Evolutionary conservation across 257 asterid species (phyloP), one percentile per base, ranked within the genome.

Genomic region (Haberlea rhodopensis): DNA sequence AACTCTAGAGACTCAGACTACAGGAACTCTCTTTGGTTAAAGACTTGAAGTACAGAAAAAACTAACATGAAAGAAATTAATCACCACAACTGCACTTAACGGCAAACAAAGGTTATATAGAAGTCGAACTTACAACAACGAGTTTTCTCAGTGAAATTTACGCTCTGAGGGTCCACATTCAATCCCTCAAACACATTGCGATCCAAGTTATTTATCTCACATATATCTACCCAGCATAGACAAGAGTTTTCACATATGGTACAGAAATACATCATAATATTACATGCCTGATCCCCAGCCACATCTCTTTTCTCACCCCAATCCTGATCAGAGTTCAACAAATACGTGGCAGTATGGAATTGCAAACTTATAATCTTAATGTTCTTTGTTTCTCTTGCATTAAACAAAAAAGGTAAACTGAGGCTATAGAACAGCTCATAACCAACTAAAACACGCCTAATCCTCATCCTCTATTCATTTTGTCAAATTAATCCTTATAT

Each of bases 1-100:
- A n/a, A n/a, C n/a, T n/a, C n/a, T n/a, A n/a, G 15, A 19, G 57
- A 52, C 57, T 52, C 9, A 20, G 23, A 19, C 63, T 57, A 55
- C 57, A 7, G 57, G 8, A 24, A 28, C 32, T 31, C 40, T 57
- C 48, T 65, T 66, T 16, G 15, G 24, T 25, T 46, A n/a, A n/a
- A n/a, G n/a, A 8, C 43, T 5, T 34, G 11, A 43, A 10, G n/a
- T 26, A 11, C 21, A 19, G 53, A 65, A 2, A 21, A 21, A 52
- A 13, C 31, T 40, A 26, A 21, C 22, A 2, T 5, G 37, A 66
- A 56, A 31, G 46, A 67, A 57, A 54, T 20, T 37, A 26, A 66
- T n/a, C n/a, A 26, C 40, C 8, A 37, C 49, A 5, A 48, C 62
- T 60, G 13, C 61, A 53, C 21, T 52, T 28, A 18, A 45, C 2